A percentile compares a stretch with the other conserved stretches of the same genome.
phyloP scores from a whole-genome alignment of 306 rosid genomes.

The Mucuna pruriens region DNA sequence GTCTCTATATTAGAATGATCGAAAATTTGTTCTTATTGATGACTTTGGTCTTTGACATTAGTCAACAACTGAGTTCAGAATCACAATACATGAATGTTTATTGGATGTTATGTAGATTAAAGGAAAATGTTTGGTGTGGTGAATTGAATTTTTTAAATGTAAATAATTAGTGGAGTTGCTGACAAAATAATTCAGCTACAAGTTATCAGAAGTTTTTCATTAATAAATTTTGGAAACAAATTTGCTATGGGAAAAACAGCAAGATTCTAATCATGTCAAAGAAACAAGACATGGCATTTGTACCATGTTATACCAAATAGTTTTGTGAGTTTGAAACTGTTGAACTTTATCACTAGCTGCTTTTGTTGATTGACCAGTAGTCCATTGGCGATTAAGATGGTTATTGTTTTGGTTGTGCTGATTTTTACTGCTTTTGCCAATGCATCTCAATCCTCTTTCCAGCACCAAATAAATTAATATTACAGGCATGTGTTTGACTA shows the following conservation, averaged over 20 bases:
- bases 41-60: not conserved
- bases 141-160: not conserved
- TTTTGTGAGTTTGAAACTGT: not conserved
- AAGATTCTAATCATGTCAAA: not conserved
- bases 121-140: not conserved
- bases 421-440: not conserved
- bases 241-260: not conserved
- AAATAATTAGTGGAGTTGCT: not conserved
- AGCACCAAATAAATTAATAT: not conserved
- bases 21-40: not conserved
- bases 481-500: slow-evolving; percentile 27
- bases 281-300: not conserved
- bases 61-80: not conserved
- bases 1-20: not conserved
- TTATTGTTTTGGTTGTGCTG: not conserved
- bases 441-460: not conserved
- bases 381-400: not conserved
- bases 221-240: not conserved
- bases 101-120: not conserved
- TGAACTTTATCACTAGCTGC: not conserved
- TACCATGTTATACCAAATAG: not conserved
- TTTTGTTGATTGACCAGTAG: not conserved
- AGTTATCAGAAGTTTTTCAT: not conserved
- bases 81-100: not conserved
- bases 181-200: not conserved